Conservation (phyloP, 352 stramenopile genomes). For the Phytophthora podocarpi region DNA sequence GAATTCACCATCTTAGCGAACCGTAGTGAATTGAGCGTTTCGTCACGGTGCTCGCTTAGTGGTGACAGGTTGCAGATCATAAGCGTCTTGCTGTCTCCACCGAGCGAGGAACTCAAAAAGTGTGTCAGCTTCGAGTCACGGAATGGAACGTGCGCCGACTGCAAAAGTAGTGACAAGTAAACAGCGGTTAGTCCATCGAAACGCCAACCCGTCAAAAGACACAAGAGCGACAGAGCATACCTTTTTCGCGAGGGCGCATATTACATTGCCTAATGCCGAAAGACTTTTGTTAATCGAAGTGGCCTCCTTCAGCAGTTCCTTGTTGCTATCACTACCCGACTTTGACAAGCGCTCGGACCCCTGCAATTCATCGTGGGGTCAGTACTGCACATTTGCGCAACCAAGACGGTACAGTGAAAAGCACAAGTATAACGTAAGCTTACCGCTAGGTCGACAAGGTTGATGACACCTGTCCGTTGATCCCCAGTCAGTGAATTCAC, state of each 20-base stretch:
- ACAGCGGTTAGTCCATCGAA: constrained; percentile 1
- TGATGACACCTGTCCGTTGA: constrained; percentile 64
- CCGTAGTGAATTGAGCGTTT: constrained; percentile 86
- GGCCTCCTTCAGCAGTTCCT: constrained; percentile 84
- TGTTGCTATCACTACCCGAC: constrained; percentile 75
- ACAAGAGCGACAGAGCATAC: constrained; percentile 25
- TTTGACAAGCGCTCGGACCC: constrained; percentile 86
- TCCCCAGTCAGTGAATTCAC: constrained; percentile 64
- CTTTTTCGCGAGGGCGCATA: constrained; percentile 84
- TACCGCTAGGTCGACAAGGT: constrained; percentile 85
- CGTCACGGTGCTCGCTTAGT: constrained; percentile 70
- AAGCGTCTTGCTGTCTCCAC: constrained; percentile 88
- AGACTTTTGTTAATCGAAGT: constrained; percentile 90
- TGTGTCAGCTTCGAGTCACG: constrained; percentile 91
- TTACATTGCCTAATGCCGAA: constrained; percentile 83
- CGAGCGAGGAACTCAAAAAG: constrained; percentile 84
- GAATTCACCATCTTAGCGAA: constrained; percentile 91
- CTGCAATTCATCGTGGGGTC: constrained; percentile 27
- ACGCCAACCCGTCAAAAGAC: background rate
- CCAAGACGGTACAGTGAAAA: background rate
- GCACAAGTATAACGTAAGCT: constrained; percentile 17
- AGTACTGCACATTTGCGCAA: background rate
- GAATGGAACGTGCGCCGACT: constrained; percentile 85
- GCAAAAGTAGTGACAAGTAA: background rate
- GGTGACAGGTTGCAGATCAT: constrained; percentile 93